A percentile compares a stretch with the other conserved stretches of the same genome.
Conservation (phyloP, 2,329 filamentous ascomycete species). For the Cercospora canescens region DNA sequence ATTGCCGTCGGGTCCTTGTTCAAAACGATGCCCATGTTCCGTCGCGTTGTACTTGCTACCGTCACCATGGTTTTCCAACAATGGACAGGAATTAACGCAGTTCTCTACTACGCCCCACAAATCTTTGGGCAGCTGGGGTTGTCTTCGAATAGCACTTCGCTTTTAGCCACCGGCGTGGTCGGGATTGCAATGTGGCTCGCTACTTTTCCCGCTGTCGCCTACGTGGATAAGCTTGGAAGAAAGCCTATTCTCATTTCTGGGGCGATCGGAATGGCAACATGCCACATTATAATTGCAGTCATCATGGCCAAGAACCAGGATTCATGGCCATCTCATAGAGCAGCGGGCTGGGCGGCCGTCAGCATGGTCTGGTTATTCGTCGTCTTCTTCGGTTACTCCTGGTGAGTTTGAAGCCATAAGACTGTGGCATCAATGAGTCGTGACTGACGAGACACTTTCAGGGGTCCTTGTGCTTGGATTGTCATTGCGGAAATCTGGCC, state of each 20-base stretch:
- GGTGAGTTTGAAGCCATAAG: too few relatives aligned
- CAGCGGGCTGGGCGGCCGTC: slow-evolving; percentile 69
- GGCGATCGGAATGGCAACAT: slow-evolving; percentile 41
- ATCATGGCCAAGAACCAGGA: slow-evolving; percentile 66
- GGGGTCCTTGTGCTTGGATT: slow-evolving; percentile 68
- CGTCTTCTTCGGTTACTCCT: slow-evolving; percentile 67
- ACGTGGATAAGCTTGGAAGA: slow-evolving; percentile 58
- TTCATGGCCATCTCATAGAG: slow-evolving; percentile 57
- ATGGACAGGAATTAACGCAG: slow-evolving; percentile 48
- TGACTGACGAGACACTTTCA: slow-evolving; percentile 41
- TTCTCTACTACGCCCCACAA: slow-evolving; percentile 51
- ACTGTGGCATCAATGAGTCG: too few relatives aligned
- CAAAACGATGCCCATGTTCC: slow-evolving; percentile 65
- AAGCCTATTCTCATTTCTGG: slow-evolving; percentile 42
- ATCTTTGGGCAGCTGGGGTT: slow-evolving; percentile 43
- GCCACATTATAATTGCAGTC: slow-evolving; percentile 54
- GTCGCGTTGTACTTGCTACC: slow-evolving; percentile 61
- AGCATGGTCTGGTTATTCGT: slow-evolving; percentile 74
- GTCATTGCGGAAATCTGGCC: slow-evolving; percentile 75
- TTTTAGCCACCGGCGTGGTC: slow-evolving; percentile 70
- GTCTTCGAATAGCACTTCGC: slow-evolving; percentile 49
- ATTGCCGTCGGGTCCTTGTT: slow-evolving; percentile 67
- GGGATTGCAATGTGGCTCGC: slow-evolving; percentile 70
- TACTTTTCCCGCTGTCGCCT: slow-evolving; percentile 65
- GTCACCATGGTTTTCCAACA: slow-evolving; percentile 52